phyloP scores from a whole-genome alignment of 1,284 basidiomycete species.

The Pyrrhoderma lamaoense region DNA sequence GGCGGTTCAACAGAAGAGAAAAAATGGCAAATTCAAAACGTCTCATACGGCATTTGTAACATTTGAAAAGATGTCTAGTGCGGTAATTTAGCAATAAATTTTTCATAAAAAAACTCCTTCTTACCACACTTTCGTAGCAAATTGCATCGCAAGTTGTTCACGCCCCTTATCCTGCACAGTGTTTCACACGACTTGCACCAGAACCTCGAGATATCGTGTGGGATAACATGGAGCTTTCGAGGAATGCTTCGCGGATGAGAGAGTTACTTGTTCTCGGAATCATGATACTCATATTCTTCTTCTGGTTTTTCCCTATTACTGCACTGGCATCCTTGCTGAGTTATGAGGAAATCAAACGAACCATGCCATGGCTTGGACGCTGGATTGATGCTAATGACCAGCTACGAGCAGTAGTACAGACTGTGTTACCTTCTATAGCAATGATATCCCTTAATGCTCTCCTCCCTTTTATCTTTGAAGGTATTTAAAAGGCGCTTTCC shows the following conservation, averaged over 20 bases:
- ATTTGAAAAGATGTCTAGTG: constrained; percentile 89
- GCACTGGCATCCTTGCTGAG: constrained; percentile 81
- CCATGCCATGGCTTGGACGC: constrained; percentile 75
- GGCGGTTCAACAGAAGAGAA: constrained; percentile 59
- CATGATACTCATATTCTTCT: constrained; percentile 68
- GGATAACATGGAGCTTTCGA: constrained; percentile 75
- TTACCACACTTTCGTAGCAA: constrained; percentile 47
- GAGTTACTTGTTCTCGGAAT: constrained; percentile 62
- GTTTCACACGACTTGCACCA: constrained; percentile 71
- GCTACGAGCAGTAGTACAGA: constrained; percentile 84
- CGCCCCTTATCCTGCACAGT: constrained; percentile 58
- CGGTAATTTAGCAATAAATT: constrained; percentile 44
- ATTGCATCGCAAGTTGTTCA: constrained; percentile 85
- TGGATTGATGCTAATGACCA: constrained; percentile 77
- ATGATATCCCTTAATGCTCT: constrained; percentile 87
- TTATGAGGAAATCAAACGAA: constrained; percentile 87
- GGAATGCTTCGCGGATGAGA: constrained; percentile 50
- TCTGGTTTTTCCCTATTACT: constrained; percentile 84
- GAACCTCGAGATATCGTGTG: constrained; percentile 96
- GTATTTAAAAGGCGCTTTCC: constrained; percentile 32
- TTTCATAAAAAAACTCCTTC: background rate
- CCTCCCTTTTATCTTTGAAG: constrained; percentile 86
- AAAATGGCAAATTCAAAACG: constrained; percentile 65
- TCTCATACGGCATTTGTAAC: constrained; percentile 92
- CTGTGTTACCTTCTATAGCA: constrained; percentile 84